Base-by-base conservation (phyloP, 805 yeast species). In the Clavispora vitiphila region DNA sequence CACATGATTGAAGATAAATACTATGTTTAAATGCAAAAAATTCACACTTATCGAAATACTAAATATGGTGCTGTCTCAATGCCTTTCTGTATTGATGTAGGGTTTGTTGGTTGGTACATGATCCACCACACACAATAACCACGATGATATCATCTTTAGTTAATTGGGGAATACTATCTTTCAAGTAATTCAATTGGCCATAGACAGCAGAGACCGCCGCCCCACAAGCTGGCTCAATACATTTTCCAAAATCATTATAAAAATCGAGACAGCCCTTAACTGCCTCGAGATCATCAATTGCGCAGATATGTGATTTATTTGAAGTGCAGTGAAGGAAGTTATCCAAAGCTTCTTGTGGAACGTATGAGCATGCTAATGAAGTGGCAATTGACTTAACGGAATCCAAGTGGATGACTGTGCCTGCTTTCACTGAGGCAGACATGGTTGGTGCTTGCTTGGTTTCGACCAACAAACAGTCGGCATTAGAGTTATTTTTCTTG, bases 181-280 rank as follows among this genome's bases (percentile, higher is more conserved):
- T 43, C 29, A 72, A 44, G 18, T 62, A 41, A 4, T 55, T 59
- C 10, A 61, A 38, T 44, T 60, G 59, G 35, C 69, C 55, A 50
- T 71, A 75, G n/a, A 71, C 73, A 15, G 79, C 67, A 18, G 81
- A 72, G 22, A 83, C 56, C 0, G 86, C 77, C 2, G 85, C 85
- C 3, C 87, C 87, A 58, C 88, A 83, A 1, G 88, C 88, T 0
- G 87, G 87, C 56, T 83, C 88, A 0, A 80, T 76, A 19, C 78
- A 60, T 35, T 66, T 62, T 42, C 75, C 74, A 47, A 68, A 77
- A 42, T 77, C 78, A 3, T 66, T 54, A 6, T 79, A 75, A 50
- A 72, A 79, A 34, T 59, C 64, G 20, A 78, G 52, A 38, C 81
- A 71, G 0, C 83, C 77, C 12, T 58, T 58, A 0, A 81, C 69